Conservation (phyloP, 495 filamentous ascomycete species). For the Ascobolus immersus region DNA sequence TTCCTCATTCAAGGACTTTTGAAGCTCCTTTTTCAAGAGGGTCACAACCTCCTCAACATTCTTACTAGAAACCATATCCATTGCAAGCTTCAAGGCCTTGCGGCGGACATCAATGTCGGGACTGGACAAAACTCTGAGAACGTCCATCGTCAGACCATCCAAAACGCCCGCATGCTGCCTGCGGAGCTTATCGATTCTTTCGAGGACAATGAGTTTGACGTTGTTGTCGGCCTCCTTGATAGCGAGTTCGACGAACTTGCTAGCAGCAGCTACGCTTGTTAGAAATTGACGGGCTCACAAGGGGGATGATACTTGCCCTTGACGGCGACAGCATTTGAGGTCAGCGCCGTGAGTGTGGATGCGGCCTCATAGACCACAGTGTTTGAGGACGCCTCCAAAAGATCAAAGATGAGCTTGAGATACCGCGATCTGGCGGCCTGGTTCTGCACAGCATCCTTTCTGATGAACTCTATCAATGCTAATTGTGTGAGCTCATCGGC, state of each 20-base stretch:
- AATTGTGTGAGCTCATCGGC: constrained; percentile 84
- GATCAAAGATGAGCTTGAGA: constrained; percentile 81
- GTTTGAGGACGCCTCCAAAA: constrained; percentile 73
- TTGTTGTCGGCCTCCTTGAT: constrained; percentile 98
- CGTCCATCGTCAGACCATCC: constrained; percentile 94
- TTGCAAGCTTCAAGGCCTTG: constrained; percentile 70
- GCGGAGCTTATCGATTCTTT: constrained; percentile 75
- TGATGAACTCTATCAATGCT: constrained; percentile 84
- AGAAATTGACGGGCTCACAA: background rate
- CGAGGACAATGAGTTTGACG: constrained; percentile 91
- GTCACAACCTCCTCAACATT: constrained; percentile 96
- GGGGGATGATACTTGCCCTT: constrained; percentile 23
- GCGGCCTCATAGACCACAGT: constrained; percentile 97
- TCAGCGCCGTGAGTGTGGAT: constrained; percentile 83
- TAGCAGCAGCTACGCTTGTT: constrained; percentile 40
- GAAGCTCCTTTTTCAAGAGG: constrained; percentile 87
- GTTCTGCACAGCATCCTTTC: constrained; percentile 91
- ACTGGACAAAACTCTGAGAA: constrained; percentile 82
- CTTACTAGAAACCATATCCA: constrained; percentile 97
- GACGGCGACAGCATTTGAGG: constrained; percentile 88
- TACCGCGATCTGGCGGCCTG: constrained; percentile 85
- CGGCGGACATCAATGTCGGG: constrained; percentile 88
- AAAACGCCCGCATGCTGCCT: constrained; percentile 80
- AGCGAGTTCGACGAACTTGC: constrained; percentile 85
- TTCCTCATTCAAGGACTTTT: constrained; percentile 92